A percentile compares a stretch with the other conserved stretches of the same genome.
Conservation (phyloP, 257 asterid species). For the Apocynum venetum region DNA sequence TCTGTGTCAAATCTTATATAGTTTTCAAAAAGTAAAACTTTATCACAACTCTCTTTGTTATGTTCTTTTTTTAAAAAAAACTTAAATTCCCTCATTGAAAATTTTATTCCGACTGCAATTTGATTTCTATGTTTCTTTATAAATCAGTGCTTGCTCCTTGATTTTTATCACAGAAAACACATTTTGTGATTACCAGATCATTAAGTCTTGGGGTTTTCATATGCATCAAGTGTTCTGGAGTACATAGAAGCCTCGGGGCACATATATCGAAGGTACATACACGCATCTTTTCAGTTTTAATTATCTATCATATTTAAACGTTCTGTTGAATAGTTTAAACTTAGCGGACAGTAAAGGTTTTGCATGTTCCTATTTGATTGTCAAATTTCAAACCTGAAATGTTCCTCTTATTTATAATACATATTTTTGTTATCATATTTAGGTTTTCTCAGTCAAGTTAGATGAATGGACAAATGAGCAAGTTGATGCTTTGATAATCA, state of each 20-base stretch:
- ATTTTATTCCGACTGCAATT: background rate
- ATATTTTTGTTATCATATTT: background rate
- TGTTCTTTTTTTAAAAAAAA: background rate
- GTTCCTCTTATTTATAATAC: too few relatives aligned
- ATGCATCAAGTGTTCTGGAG: slow-evolving; percentile 92
- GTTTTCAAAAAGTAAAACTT: too few relatives aligned
- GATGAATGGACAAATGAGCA: slow-evolving; percentile 94
- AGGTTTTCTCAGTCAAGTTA: slow-evolving; percentile 80
- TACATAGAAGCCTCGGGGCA: slow-evolving; percentile 93
- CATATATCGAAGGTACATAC: slow-evolving; percentile 73
- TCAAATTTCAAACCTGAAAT: too few relatives aligned
- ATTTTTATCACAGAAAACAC: slow-evolving; percentile 1
- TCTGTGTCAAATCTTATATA: too few relatives aligned
- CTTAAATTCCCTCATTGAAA: background rate
- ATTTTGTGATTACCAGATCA: slow-evolving; percentile 52
- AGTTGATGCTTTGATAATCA: slow-evolving; percentile 61
- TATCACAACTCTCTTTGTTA: background rate
- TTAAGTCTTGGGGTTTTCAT: slow-evolving; percentile 67
- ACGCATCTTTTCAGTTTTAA: too few relatives aligned
- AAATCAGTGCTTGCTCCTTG: background rate
- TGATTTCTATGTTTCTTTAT: slow-evolving; percentile 8
- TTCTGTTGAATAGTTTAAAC: too few relatives aligned
- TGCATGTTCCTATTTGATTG: too few relatives aligned
- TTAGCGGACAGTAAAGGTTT: too few relatives aligned
- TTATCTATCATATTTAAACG: too few relatives aligned